phyloP scores from a whole-genome alignment of 1,284 basidiomycete species.

The Ceratobasidium sp. region DNA sequence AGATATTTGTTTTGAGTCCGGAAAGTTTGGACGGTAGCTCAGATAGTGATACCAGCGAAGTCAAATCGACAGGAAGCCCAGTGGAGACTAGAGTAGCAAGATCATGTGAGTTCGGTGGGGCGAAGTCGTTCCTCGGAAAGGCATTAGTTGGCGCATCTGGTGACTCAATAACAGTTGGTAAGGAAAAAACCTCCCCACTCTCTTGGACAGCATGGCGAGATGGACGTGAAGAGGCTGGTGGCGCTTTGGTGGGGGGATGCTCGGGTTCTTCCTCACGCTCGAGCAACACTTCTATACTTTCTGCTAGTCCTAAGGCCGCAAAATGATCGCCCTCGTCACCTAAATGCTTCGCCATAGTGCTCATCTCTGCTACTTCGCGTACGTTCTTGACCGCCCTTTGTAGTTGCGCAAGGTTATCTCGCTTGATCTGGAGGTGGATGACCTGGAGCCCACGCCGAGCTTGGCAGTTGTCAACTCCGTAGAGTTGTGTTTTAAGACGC shows the following conservation, averaged over 20 bases:
- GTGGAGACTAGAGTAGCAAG: background rate
- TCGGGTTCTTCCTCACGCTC: conserved; percentile 51
- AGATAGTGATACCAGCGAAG: conserved; percentile 53
- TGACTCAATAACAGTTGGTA: conserved; percentile 33
- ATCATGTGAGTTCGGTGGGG: background rate
- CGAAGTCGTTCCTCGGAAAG: background rate
- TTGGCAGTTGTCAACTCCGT: conserved; percentile 79
- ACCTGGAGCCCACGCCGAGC: conserved; percentile 82
- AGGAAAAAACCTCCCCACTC: conserved; percentile 1
- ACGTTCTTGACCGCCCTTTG: conserved; percentile 73
- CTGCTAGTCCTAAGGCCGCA: conserved; percentile 80
- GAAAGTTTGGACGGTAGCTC: conserved; percentile 52
- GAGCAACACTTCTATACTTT: conserved; percentile 79
- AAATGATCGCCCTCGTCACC: conserved; percentile 87
- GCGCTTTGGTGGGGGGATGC: conserved; percentile 27
- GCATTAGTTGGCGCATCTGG: conserved; percentile 17
- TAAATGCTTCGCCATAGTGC: conserved; percentile 73
- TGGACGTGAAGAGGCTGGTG: conserved; percentile 16
- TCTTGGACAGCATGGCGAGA: conserved; percentile 4
- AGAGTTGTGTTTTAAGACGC: conserved; percentile 75
- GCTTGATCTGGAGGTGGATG: conserved; percentile 71
- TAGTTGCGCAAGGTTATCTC: conserved; percentile 70
- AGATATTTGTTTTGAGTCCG: conserved; percentile 32
- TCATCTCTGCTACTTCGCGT: conserved; percentile 78
- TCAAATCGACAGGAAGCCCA: conserved; percentile 41